phyloP scores from a whole-genome alignment of 1,284 basidiomycete species.

The Ustilago xerochloae region DNA sequence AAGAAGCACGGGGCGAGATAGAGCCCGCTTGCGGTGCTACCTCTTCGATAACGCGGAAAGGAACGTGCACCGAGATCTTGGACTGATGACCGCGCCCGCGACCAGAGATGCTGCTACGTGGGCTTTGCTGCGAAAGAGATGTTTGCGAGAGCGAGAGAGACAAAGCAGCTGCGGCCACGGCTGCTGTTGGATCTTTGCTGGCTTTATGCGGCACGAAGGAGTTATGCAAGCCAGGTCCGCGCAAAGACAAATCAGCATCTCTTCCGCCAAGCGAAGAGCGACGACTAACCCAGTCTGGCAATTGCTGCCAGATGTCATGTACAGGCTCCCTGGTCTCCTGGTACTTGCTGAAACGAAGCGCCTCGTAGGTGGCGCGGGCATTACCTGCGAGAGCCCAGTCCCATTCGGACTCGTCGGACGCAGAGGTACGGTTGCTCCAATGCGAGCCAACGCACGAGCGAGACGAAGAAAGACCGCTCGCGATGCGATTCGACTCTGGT shows the following conservation, averaged over 20 bases:
- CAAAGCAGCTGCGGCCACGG: constrained; percentile 2
- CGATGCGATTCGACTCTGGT: constrained; percentile 7
- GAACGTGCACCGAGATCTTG: constrained; percentile 35
- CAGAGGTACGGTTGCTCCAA: constrained; percentile 11
- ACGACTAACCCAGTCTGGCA: constrained; percentile 49
- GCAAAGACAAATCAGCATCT: constrained; percentile 35
- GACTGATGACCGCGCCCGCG: constrained; percentile 21
- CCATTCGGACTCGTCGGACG: constrained; percentile 41
- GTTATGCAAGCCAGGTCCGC: constrained; percentile 22
- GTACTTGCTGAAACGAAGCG: constrained; percentile 26
- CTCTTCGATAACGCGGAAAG: constrained; percentile 24
- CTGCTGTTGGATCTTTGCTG: constrained; percentile 10
- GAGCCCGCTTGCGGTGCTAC: constrained; percentile 12
- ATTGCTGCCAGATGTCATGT: constrained; percentile 46
- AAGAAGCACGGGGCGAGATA: constrained; percentile 23
- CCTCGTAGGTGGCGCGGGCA: constrained; percentile 29
- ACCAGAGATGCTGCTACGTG: constrained; percentile 40
- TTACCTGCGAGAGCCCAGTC: constrained; percentile 48
- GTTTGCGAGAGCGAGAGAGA: constrained; percentile 15
- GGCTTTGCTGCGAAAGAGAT: constrained; percentile 28
- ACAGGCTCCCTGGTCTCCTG: constrained; percentile 39
- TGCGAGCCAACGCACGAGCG: constrained; percentile 10
- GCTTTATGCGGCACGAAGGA: constrained; percentile 10
- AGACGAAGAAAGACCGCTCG: constrained; percentile 4
- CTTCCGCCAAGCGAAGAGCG: constrained; percentile 41